Evolutionary conservation across 202 grass and related monocot genomes (phyloP), one percentile per base, ranked within the genome.

Genomic region (Bolboschoenoplectus hybrid): DNA sequence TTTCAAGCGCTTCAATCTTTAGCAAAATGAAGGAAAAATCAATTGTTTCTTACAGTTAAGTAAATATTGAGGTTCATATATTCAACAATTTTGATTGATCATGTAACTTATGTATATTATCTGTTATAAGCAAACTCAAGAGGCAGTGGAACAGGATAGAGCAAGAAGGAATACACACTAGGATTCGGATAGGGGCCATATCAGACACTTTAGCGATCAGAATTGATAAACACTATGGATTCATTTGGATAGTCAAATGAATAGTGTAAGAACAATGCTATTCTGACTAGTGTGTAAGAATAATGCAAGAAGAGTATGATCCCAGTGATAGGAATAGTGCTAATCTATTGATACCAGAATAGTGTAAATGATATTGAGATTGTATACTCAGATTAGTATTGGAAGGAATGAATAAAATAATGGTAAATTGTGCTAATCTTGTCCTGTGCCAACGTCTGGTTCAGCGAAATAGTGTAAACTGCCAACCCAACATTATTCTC

Each of bases 81-180:
- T 75, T 75, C 47, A 75, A 75, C 47, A 52, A 13, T 75, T 35
- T 52, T 75, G 46, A 53, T 35, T 53, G 9, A 52, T 75, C 47
- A 75, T 40, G 12, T 41, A 68, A 68, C 13, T 41, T 34, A 26
- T 52, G 26, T 53, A 2, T 9, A 53, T 3, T 55, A 5, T 17
- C 20, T 14, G 2, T 75, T 35, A 75, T 51, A 75, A 53, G 10
- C 13, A 35, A 35, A 20, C 2, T n/a, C 10, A 73, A 73, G 20
- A 46, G 26, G 11, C 20, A 52, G 47, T 34, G 10, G 47, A 75
- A 75, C 72, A 75, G 19, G 4, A 53, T 75, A 53, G 11, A 53
- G 11, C 3, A 75, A 75, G 72, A 52, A 35, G 16, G 1, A 1
- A 2, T 75, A 75, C 11, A 75, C 17, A 20, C 19, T 35, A 52